Evolutionary conservation across 305 asterid species (phyloP), one percentile per base, ranked within the genome.

Genomic region (Coffea humblotiana): DNA sequence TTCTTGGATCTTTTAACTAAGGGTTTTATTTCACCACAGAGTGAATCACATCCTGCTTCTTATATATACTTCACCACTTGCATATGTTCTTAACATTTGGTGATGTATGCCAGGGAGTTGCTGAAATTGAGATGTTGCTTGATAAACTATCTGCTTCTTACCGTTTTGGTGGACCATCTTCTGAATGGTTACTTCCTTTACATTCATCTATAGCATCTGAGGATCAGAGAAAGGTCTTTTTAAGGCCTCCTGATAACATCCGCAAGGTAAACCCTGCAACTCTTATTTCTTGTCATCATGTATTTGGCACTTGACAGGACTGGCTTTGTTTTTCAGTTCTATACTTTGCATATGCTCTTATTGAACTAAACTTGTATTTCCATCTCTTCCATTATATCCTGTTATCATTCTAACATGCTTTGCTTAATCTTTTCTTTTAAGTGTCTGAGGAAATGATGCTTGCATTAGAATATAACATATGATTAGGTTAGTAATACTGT

Each of bases 151-250:
- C 92, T 64, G 97, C 90, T 65, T 87, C 89, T 78, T 92, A 86
- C 84, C 97, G 88, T 82, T 95, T 93, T 87, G 92, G 98, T 67
- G 98, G 97, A 75, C 79, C 72, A 32, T 88, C 94, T 84, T 95
- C 97, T 82, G 96, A 93, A 70, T 95, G 99, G 99, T 90, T 95
- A 86, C 94, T 95, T 83, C 97, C 99, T 61, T 83, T 95, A 79
- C 98, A 95, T 90, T 95, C 99, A 86, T 93, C 99, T 73, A 86
- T 95, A 76, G 93, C 97, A 84, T 90, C 97, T 49, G 98, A 90
- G 87, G 97, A 95, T 88, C 99, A 95, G 82, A 91, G 88, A 87
- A 95, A 89, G 88, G 99, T 90, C 85, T 95, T 95, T 84, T 90
- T 86, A 80, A 92, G 89, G 84, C 97, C 99, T 79, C 93, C 97